Percentiles rank a stretch among this genome's conserved stretches.
phyloP scores from a whole-genome alignment of 495 filamentous ascomycete species.

The Ramalina peruviana region DNA sequence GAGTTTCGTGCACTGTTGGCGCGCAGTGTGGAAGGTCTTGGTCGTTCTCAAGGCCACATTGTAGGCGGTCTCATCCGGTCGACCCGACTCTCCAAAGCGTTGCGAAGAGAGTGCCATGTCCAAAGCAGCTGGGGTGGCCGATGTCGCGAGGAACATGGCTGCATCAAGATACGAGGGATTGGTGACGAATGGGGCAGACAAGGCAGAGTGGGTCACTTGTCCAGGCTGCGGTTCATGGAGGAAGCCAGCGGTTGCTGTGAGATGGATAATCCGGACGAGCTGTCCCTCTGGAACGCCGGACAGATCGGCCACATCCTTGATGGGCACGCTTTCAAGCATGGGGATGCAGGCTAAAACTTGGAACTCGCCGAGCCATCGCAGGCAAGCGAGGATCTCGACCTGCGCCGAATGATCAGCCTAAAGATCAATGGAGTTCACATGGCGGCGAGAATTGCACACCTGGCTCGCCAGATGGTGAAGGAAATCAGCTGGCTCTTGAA shows the following conservation, averaged over 20 bases:
- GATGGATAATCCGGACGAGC: too few relatives aligned
- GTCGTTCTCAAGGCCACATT: conserved; percentile 18
- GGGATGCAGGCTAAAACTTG: too few relatives aligned
- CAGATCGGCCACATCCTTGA: too few relatives aligned
- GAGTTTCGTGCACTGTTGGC: conserved; percentile 16
- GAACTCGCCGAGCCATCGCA: too few relatives aligned
- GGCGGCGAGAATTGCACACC: too few relatives aligned
- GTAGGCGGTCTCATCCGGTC: conserved; percentile 11
- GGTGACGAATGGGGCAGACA: conserved; percentile 25
- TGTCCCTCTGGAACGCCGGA: too few relatives aligned
- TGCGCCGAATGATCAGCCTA: too few relatives aligned
- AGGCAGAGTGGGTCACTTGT: conserved; percentile 22
- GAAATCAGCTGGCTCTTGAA: too few relatives aligned
- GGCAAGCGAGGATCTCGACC: too few relatives aligned
- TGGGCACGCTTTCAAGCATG: too few relatives aligned
- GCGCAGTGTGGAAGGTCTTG: conserved; percentile 5
- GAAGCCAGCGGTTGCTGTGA: conserved; percentile 22
- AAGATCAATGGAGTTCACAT: too few relatives aligned
- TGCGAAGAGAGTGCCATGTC: conserved; percentile 25
- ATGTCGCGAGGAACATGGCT: conserved; percentile 24
- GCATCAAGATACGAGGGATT: conserved; percentile 23
- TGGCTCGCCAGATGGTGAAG: too few relatives aligned
- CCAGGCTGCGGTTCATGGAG: conserved; percentile 23
- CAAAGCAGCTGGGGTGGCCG: conserved; percentile 21
- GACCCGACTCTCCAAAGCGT: conserved; percentile 8